A percentile compares a stretch with the other conserved stretches of the same genome.
Evolutionary conservation across 106 monocot genomes (phyloP).

Genomic region (Xerophyta viscosa): DNA sequence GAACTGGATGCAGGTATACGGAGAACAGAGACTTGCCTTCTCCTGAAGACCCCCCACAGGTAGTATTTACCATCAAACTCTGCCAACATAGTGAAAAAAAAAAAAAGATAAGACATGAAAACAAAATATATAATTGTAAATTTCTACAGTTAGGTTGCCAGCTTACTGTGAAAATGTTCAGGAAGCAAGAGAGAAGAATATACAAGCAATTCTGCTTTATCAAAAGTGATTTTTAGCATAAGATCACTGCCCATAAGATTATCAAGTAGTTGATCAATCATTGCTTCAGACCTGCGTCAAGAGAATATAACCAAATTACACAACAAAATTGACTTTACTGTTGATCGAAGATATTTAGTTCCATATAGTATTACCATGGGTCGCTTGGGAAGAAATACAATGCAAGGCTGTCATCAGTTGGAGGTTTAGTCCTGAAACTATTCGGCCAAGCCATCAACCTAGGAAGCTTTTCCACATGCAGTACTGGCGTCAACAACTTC

Average conservation of each 20-base stretch:
- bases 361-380: conserved; percentile 9
- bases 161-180: conserved; percentile 34
- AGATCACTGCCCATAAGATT: conserved; percentile 33
- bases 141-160: background rate
- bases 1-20: too few relatives aligned
- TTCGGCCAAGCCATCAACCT: conserved; percentile 24
- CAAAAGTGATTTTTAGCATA: conserved; percentile 26
- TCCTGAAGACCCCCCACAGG: conserved; percentile 5
- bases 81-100: background rate
- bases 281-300: conserved; percentile 19
- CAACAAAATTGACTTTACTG: too few relatives aligned
- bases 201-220: conserved; percentile 39
- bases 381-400: conserved; percentile 33
- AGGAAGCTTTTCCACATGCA: conserved; percentile 14
- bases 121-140: too few relatives aligned
- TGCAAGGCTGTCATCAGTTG: conserved; percentile 27
- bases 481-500: conserved; percentile 18
- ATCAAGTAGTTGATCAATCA: conserved; percentile 21
- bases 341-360: too few relatives aligned
- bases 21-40: background rate
- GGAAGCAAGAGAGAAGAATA: conserved; percentile 44
- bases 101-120: background rate
- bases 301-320: conserved; percentile 4
- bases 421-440: conserved; percentile 22
- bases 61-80: conserved; percentile 10